Evolutionary conservation across 495 filamentous ascomycete species (phyloP), one percentile per base, ranked within the genome.

Genomic region (Neurospora sp.): DNA sequence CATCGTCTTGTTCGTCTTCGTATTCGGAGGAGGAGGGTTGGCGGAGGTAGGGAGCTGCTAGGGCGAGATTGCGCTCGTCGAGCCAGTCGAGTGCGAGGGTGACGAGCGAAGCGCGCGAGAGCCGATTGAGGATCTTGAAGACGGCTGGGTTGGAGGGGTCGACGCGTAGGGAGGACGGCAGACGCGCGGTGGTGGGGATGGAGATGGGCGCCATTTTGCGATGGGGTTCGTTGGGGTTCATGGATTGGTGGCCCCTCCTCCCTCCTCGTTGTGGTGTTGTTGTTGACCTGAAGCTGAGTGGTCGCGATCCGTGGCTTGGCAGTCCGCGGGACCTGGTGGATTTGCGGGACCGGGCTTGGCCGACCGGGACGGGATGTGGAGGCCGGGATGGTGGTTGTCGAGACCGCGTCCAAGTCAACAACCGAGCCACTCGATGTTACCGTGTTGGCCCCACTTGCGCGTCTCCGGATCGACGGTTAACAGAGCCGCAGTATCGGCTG

Each of bases 51-150:
- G 90, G 89, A 0, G 78, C 75, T 38, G 88, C 90, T n/a, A 86
- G 81, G 5, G 85, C 77, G 27, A 87, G 81, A 69, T 91, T 89
- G 70, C 83, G 81, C 35, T 91, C 86, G 39, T 90, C 86, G 0
- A 96, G 87, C 93, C 93, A 97, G 81, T 88, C 81, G 27, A 92
- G 85, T 6, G 86, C 90, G 16, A 97, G 84, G 3, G 89, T 85
- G 16, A 94, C 79, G 9, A 96, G 85, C 0, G 92, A 89, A 42
- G 88, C 82, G 39, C 93, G 89, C 1, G 92, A 89, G 40, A 96
- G 87, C 39, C 89, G 90, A 68, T 81, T 83, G 14, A 97, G 81
- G n/a, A 86, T 82, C 76, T 91, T 91, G 73, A 85, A 77, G 41
- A 93, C 88, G 12, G 89, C 84, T 6, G 88, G 86, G 72, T 89